Conservation (phyloP, 108 stramenopile genomes). For the Stephanodiscus triporus region DNA sequence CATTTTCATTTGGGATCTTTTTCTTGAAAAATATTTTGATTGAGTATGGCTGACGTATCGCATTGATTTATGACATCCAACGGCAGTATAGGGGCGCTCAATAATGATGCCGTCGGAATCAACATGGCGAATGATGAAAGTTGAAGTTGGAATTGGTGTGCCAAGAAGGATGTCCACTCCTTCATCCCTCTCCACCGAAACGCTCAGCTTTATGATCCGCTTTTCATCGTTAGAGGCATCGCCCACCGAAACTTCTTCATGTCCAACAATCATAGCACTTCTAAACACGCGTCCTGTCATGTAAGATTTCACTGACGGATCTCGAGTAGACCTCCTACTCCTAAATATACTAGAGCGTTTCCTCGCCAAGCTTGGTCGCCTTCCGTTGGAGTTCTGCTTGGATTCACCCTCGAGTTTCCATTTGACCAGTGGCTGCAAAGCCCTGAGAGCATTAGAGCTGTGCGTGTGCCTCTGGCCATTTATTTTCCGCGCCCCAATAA, state of each 20-base stretch:
- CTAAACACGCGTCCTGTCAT: neutral
- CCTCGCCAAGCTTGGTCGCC: too few species aligned
- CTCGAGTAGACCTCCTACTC: too few species aligned
- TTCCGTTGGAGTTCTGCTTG: too few species aligned
- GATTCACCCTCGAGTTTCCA: constrained; percentile 12
- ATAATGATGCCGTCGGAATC: constrained; percentile 12
- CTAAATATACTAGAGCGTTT: too few species aligned
- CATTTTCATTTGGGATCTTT: too few species aligned
- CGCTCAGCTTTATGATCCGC: constrained; percentile 7
- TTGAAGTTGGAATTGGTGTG: constrained; percentile 23
- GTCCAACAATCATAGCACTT: neutral
- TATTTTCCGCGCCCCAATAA: constrained; percentile 19
- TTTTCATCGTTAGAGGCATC: neutral
- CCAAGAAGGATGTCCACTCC: neutral
- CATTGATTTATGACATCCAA: neutral
- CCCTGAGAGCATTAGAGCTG: constrained; percentile 12
- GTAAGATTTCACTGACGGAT: too few species aligned
- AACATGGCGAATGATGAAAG: constrained; percentile 19
- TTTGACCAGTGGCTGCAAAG: constrained; percentile 17
- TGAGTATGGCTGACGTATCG: too few species aligned
- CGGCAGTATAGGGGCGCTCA: constrained; percentile 21
- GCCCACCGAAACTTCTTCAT: neutral
- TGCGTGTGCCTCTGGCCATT: constrained; percentile 29
- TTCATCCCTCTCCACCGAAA: constrained; percentile 16
- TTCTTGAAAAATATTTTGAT: too few species aligned